Evolutionary conservation across 192 early-diverging fungal species (phyloP).

Genomic region (Rhizophagus sp.): DNA sequence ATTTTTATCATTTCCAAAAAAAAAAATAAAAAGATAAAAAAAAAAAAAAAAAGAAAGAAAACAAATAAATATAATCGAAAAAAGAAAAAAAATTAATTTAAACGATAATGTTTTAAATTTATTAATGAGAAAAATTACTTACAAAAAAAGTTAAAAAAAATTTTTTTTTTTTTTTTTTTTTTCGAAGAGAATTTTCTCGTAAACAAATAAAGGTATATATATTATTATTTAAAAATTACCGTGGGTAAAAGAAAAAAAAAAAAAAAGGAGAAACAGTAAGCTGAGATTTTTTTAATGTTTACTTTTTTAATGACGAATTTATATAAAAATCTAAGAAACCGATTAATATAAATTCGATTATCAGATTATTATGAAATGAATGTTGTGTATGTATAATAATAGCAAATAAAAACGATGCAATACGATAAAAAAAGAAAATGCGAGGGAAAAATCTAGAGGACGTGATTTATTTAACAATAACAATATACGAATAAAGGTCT

Average conservation of each 20-base stretch:
- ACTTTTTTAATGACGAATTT: not conserved
- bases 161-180: not conserved
- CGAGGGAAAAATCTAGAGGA: not conserved
- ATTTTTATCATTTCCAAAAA: no score
- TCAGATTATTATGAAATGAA: not conserved
- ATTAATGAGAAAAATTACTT: not conserved
- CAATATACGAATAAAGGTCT: not conserved
- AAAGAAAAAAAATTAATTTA: not conserved
- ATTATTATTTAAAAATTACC: not conserved
- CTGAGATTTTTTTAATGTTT: not conserved
- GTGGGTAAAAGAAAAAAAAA: not conserved
- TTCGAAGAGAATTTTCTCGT: not conserved
- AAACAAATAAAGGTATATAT: not conserved
- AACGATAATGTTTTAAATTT: not conserved
- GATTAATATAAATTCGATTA: constrained; percentile 1
- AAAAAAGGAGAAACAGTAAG: not conserved
- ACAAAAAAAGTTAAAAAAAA: not conserved
- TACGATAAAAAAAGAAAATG: not conserved
- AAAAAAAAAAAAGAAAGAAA: no score
- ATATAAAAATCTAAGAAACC: not conserved
- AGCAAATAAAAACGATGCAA: not conserved
- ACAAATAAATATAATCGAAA: not conserved
- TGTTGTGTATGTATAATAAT: not conserved
- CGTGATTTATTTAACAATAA: not conserved
- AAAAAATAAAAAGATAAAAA: no score